These are phyloP conservation scores for Triticum timopheevii DNA, from an alignment of 176 grass and related monocot species.

Conservation along the genomic window DNA sequence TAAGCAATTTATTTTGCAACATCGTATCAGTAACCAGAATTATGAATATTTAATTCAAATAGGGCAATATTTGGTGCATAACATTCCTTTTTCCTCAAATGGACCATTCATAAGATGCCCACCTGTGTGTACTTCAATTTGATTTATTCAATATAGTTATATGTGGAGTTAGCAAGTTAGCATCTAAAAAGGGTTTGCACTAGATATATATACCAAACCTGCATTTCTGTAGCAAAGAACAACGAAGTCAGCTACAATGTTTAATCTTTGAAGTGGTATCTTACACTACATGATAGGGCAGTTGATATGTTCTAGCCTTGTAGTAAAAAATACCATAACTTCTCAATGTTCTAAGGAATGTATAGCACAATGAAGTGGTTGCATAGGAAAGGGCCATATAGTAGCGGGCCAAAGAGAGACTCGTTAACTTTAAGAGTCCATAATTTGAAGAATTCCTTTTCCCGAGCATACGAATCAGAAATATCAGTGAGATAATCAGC, in stretches of 20 bases:
- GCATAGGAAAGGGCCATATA: neutral
- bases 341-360: neutral
- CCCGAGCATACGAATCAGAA: too few species aligned
- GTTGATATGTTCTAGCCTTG: neutral
- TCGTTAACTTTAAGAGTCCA: too few species aligned
- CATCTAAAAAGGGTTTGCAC: neutral
- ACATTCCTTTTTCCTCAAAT: neutral
- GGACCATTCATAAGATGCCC: neutral
- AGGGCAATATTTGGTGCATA: neutral
- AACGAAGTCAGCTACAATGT: neutral
- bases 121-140: neutral
- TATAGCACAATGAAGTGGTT: neutral
- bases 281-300: neutral
- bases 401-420: too few species aligned
- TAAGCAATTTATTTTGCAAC: neutral
- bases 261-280: neutral
- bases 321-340: neutral
- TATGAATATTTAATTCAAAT: neutral
- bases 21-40: neutral
- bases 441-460: too few species aligned
- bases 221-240: neutral
- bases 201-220: neutral
- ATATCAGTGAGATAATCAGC: too few species aligned
- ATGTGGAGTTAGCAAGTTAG: neutral
- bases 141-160: neutral